These are phyloP conservation scores for Eucalyptus coolabah DNA, from an alignment of 345 rosid species.

Conservation along the genomic window DNA sequence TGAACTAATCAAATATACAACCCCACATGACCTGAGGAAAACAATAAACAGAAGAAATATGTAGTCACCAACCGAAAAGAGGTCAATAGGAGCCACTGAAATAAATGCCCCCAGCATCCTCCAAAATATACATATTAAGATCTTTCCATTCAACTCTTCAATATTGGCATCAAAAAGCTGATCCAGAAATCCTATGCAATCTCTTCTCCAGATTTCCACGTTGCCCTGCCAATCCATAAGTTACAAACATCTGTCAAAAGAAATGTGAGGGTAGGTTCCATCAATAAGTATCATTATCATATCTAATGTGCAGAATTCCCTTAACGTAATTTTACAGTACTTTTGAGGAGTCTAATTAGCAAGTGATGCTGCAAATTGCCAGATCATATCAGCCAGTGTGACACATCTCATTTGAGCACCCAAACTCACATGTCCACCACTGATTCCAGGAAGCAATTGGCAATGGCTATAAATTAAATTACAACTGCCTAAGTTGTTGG, in stretches of 20 bases:
- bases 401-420: not conserved
- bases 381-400: not conserved
- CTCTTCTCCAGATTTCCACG: slow-evolving; percentile 28
- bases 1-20: not conserved
- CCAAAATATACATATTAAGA: slow-evolving; percentile 60
- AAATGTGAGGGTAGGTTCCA: not conserved
- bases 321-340: not conserved
- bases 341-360: not conserved
- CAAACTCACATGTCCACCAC: not conserved
- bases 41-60: not conserved
- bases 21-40: not conserved
- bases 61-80: slow-evolving; percentile 33
- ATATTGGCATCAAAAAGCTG: slow-evolving; percentile 37
- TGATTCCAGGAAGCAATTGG: not conserved
- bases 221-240: not conserved
- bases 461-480: not conserved
- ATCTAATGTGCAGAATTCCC: not conserved
- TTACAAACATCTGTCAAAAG: not conserved
- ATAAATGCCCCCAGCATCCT: slow-evolving; percentile 42
- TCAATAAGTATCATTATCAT: not conserved
- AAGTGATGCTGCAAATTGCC: not conserved
- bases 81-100: slow-evolving; percentile 16
- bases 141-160: slow-evolving; percentile 26
- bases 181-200: slow-evolving; percentile 46
- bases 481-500: not conserved